These are phyloP conservation scores for Neurospora hispaniola DNA, from an alignment of 495 filamentous ascomycete genomes.

Conservation along the genomic window DNA sequence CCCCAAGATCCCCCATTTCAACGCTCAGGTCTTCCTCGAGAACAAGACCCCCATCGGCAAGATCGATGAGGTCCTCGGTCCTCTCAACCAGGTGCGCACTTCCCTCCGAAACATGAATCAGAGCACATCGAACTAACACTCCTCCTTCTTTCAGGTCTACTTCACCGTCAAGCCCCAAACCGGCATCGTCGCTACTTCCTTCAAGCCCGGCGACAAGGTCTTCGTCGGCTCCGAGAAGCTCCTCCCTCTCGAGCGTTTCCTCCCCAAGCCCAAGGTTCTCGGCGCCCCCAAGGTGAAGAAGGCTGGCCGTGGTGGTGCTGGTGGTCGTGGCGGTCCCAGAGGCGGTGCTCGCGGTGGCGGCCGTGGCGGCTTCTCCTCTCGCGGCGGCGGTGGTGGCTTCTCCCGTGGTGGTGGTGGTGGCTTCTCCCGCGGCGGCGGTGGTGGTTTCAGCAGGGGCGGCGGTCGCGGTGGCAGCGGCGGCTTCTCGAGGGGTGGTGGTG, in stretches of 20 bases:
- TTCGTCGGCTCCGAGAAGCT: constrained; percentile 93
- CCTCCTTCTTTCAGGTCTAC: constrained; percentile 43
- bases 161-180: constrained; percentile 96
- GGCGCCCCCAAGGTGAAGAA: constrained; percentile 44
- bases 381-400: constrained; percentile 32
- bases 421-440: constrained; percentile 28
- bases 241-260: constrained; percentile 86
- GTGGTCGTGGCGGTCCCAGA: constrained; percentile 29
- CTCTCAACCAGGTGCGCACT: constrained; percentile 59
- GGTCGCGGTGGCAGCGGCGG: constrained; percentile 14
- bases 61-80: constrained; percentile 90
- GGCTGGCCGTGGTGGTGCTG: constrained; percentile 37
- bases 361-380: constrained; percentile 36
- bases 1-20: constrained; percentile 96
- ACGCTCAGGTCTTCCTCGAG: constrained; percentile 95
- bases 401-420: constrained; percentile 24
- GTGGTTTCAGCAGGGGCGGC: constrained; percentile 21
- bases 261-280: constrained; percentile 72
- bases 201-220: constrained; percentile 94
- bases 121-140: background rate
- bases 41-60: constrained; percentile 92
- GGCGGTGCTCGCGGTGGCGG: constrained; percentile 36
- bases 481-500: constrained; percentile 14
- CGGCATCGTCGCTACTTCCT: constrained; percentile 86
- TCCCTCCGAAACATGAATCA: background rate